Base-by-base conservation (phyloP, 2,329 filamentous ascomycete genomes). In the Tolypocladium tropicale region DNA sequence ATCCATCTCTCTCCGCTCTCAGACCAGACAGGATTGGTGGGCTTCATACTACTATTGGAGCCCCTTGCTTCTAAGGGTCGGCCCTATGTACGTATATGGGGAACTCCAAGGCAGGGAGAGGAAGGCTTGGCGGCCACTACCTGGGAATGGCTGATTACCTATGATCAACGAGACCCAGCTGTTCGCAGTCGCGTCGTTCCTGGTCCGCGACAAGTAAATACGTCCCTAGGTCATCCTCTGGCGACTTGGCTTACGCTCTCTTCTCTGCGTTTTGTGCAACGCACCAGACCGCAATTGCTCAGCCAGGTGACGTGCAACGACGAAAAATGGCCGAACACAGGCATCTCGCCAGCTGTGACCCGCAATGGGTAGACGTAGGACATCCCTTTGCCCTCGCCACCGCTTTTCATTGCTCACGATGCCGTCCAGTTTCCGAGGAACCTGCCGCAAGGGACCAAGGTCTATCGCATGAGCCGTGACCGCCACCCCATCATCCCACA, bases 351-450 rank as follows among this genome's bases (percentile, higher is more conserved):
- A 52, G 51, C 33, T 53, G 55, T 11, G 51, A 60, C 49, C 55
- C 58, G 21, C 36, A 58, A 46, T 60, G 57, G 55, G 48, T 55
- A 21, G 58, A 60, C 52, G 58, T 58, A 58, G 21, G 57, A 11
- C 6, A 10, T 23, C 14, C 18, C 7, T 16, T 14, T 16, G n/a
- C 39, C 12, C 11, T 28, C 12, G 1, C 10, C 48, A 21, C 11
- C 32, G 14, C 2, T 6, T 10, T 10, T 28, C 4, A 50, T 16
- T 34, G 25, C 54, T 39, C 23, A 51, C 18, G 16, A 36, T 16
- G 30, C 12, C 14, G 14, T 51, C 6, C 43, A 68, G 63, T 65
- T 65, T 9, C 62, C 65, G 25, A 64, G 64, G 25, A 66, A 65
- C 21, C 58, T 68, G 0, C 60, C 63, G 0, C 55, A 55, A 2